Evolutionary conservation across 176 grass and related monocot genomes (phyloP).

Genomic region (Dendrocalamus sinicus): DNA sequence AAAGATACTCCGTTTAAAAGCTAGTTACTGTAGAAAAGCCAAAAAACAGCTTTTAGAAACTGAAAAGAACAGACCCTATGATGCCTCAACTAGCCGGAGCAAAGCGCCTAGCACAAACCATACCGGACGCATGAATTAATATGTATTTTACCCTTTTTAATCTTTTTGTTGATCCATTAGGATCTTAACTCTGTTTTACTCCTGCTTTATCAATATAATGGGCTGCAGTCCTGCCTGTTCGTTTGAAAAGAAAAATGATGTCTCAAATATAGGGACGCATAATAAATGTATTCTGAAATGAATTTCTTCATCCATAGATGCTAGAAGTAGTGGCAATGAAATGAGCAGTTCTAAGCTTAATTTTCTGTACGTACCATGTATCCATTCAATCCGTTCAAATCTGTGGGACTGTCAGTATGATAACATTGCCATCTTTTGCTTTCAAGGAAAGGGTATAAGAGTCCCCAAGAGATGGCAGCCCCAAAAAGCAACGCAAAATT

Average conservation of each 20-base stretch:
- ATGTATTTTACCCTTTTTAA: no score
- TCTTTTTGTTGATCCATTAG: no score
- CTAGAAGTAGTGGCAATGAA: neutral
- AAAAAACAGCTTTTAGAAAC: no score
- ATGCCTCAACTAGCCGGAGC: no score
- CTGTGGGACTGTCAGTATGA: slow-evolving; percentile 35
- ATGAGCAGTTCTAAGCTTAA: neutral
- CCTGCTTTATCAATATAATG: no score
- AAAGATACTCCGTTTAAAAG: no score
- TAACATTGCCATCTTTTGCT: slow-evolving; percentile 65
- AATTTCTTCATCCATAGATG: neutral
- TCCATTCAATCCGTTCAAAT: slow-evolving; percentile 58
- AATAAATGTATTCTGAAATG: neutral
- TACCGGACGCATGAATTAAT: no score
- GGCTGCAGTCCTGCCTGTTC: no score
- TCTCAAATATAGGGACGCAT: neutral
- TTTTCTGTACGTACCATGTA: slow-evolving; percentile 56
- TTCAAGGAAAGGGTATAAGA: slow-evolving; percentile 63
- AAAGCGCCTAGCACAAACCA: no score
- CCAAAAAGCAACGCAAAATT: slow-evolving; percentile 57
- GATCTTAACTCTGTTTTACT: no score
- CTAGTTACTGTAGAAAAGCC: no score
- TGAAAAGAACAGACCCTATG: no score
- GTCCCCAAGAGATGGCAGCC: slow-evolving; percentile 44
- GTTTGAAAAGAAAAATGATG: neutral